Base-by-base conservation (phyloP, 139 green algal species). In the Tetraselmis chui region DNA sequence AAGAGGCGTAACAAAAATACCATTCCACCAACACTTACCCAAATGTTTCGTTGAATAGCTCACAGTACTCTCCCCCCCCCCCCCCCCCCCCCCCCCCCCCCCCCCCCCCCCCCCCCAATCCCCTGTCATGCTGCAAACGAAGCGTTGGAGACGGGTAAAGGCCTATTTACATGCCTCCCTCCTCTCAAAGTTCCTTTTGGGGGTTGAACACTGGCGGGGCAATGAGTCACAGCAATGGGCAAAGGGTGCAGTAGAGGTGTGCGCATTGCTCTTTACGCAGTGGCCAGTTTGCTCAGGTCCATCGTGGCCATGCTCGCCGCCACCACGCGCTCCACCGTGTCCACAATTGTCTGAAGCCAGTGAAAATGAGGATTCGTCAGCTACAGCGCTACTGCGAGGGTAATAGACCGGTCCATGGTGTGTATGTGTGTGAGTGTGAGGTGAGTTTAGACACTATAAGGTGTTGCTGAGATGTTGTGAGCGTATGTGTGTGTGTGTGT, bases 241-340 rank as follows among this genome's bases (percentile, higher is more conserved):
- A n/a, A n/a, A n/a, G n/a, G n/a, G n/a, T n/a, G n/a, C n/a, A n/a
- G n/a, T n/a, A n/a, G n/a, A n/a, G n/a, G n/a, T n/a, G n/a, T n/a
- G n/a, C n/a, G n/a, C n/a, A n/a, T n/a, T n/a, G n/a, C n/a, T n/a
- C n/a, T n/a, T n/a, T n/a, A n/a, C n/a, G n/a, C n/a, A n/a, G n/a
- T 18, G 45, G 45, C 45, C 11, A 67, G 45, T 18, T 67, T 67
- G 45, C 45, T 67, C 11, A 67, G 45, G 45, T 67, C 45, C 45
- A 67, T 67, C 11, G 76, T 18, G 28, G 77, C 30, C 30, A 58
- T 25, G 23, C 30, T 59, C 23, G 77, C 24, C 59, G 79, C 88
- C 58, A 98, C 84, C 29, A 95, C 90, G 0, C 92, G 81, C 89
- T 98, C 95, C 25, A 97, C 94, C 1, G 95, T 98, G 84, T 98